Conservation (phyloP, 2,329 filamentous ascomycete genomes). For the Periconia sp. region DNA sequence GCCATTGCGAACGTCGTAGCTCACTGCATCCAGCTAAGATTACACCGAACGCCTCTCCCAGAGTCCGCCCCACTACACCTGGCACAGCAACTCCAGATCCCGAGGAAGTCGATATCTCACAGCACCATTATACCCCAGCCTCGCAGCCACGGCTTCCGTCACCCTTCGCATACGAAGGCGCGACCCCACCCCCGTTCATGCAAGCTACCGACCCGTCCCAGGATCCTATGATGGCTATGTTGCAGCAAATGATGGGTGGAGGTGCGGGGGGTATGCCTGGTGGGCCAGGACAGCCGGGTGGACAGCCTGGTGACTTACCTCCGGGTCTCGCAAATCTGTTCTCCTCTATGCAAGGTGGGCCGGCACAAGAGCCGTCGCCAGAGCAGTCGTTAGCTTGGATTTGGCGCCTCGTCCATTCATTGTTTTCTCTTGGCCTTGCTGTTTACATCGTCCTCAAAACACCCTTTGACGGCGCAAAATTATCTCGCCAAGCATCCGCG, state of each 20-base stretch:
- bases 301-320: constrained; percentile 41
- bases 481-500: constrained; percentile 55
- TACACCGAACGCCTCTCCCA: constrained; percentile 23
- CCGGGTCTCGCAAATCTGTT: constrained; percentile 53
- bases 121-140: constrained; percentile 70
- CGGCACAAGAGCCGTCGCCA: constrained; percentile 39
- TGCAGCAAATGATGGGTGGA: constrained; percentile 72
- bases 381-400: constrained; percentile 57
- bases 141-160: constrained; percentile 49
- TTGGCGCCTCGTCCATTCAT: constrained; percentile 76
- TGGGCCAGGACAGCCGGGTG: constrained; percentile 30
- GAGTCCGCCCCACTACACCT: constrained; percentile 23
- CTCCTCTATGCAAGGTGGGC: constrained; percentile 52
- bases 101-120: constrained; percentile 79
- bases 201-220: constrained; percentile 44
- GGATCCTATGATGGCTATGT: constrained; percentile 77
- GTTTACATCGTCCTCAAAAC: constrained; percentile 73
- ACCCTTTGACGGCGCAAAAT: constrained; percentile 70
- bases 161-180: constrained; percentile 40
- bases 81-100: constrained; percentile 59
- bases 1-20: too few species aligned
- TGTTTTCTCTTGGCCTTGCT: constrained; percentile 73
- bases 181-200: constrained; percentile 25
- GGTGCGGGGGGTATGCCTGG: constrained; percentile 44
- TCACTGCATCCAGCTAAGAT: constrained; percentile 33